Percentiles rank a stretch among this genome's conserved stretches.
Conservation (phyloP, 2,329 filamentous ascomycete genomes). For the Cordyceps javanica region DNA sequence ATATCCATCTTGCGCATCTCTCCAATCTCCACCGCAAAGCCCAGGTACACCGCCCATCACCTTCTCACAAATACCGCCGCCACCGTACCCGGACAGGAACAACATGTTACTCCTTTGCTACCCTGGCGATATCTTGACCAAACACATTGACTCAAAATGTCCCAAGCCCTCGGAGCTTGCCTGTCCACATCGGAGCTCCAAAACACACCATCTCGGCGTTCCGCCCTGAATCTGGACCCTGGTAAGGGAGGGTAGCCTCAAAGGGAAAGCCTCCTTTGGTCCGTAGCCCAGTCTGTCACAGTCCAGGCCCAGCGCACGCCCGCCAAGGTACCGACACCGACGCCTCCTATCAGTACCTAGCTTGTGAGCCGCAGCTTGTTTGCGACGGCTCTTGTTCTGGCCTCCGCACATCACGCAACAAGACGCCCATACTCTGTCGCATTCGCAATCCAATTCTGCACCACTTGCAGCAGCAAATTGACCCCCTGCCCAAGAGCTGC, state of each 20-base stretch:
- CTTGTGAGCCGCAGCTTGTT: neutral
- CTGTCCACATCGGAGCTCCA: neutral
- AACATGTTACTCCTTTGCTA: neutral
- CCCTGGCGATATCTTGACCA: neutral
- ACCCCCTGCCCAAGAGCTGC: neutral
- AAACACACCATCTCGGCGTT: slow-evolving; percentile 3
- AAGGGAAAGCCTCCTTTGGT: slow-evolving; percentile 7
- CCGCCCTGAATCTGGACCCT: neutral
- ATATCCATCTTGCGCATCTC: neutral
- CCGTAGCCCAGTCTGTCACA: neutral
- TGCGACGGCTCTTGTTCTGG: neutral
- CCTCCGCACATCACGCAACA: neutral
- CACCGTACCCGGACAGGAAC: neutral
- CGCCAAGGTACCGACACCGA: neutral
- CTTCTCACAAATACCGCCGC: neutral
- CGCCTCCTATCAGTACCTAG: neutral
- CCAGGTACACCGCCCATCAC: neutral
- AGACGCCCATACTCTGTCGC: too few relatives aligned
- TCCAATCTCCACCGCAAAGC: neutral
- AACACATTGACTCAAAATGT: neutral
- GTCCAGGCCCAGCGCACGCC: slow-evolving; percentile 1
- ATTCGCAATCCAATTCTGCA: neutral
- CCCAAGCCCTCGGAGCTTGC: neutral
- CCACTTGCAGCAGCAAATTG: neutral
- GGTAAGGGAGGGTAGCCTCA: neutral